Conservation (phyloP, 768 basidiomycete genomes). For the Fomitopsis serialis region DNA sequence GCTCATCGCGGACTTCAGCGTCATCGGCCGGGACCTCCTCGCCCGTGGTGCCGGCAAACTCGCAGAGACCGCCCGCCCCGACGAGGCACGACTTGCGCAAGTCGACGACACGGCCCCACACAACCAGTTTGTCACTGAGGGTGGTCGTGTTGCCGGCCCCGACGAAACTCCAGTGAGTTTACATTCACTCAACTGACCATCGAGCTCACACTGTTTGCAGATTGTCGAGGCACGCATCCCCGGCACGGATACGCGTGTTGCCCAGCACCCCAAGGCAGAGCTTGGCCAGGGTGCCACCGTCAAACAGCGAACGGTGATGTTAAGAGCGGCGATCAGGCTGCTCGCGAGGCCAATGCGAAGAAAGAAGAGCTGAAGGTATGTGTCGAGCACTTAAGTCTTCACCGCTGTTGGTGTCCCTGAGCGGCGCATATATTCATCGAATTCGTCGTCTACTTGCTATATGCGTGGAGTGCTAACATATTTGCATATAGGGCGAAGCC, state of each 20-base stretch:
- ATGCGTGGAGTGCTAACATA: too few species aligned
- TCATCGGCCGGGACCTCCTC: conserved; percentile 81
- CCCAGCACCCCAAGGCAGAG: conserved; percentile 49
- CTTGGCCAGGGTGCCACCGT: conserved; percentile 31
- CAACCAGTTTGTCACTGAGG: conserved; percentile 56
- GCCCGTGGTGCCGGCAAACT: conserved; percentile 67
- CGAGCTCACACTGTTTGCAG: conserved; percentile 3
- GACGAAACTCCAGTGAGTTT: conserved; percentile 39
- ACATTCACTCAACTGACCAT: neutral
- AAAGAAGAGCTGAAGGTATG: conserved; percentile 15
- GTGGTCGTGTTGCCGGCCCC: conserved; percentile 35
- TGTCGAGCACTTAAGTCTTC: neutral
- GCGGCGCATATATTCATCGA: neutral
- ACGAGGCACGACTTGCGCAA: conserved; percentile 49
- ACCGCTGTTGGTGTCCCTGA: too few species aligned
- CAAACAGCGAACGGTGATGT: conserved; percentile 28
- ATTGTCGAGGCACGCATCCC: conserved; percentile 41
- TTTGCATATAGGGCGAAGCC: conserved; percentile 8
- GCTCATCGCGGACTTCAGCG: conserved; percentile 70
- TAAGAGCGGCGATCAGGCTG: conserved; percentile 21
- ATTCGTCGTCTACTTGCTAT: too few species aligned
- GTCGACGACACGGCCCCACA: conserved; percentile 68
- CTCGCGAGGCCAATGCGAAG: conserved; percentile 12
- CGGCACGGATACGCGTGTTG: conserved; percentile 33
- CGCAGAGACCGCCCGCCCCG: conserved; percentile 64